These are phyloP conservation scores for Penicillium verhagenii DNA, from an alignment of 495 filamentous ascomycete genomes.

Conservation along the genomic window DNA sequence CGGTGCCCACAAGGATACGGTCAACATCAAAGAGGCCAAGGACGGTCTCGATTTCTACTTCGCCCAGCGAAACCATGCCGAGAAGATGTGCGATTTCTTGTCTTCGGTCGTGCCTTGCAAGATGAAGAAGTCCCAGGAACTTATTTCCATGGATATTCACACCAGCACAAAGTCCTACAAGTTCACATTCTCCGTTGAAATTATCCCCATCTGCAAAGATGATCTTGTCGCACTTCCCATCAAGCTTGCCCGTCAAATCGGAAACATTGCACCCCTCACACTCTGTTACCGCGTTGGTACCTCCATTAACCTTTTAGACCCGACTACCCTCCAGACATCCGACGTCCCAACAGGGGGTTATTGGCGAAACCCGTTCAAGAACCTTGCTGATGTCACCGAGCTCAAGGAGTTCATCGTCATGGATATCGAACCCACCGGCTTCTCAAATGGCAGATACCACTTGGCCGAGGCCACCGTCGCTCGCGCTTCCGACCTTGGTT, in stretches of 20 bases:
- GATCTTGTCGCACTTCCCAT: constrained; percentile 91
- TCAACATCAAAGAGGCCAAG: constrained; percentile 94
- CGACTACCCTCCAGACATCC: constrained; percentile 83
- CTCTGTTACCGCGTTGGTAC: constrained; percentile 91
- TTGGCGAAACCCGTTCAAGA: constrained; percentile 83
- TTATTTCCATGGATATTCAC: constrained; percentile 93
- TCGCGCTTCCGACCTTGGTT: constrained; percentile 82
- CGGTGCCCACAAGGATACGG: constrained; percentile 84
- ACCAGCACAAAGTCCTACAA: constrained; percentile 88
- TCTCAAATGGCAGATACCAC: constrained; percentile 74
- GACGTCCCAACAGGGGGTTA: constrained; percentile 78
- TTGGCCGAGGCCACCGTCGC: constrained; percentile 86
- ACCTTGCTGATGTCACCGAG: constrained; percentile 79
- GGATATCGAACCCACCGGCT: constrained; percentile 82
- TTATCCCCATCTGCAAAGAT: constrained; percentile 95
- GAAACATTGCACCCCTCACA: constrained; percentile 79
- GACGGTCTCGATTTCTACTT: constrained; percentile 97
- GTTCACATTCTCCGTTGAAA: constrained; percentile 71
- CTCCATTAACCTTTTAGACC: constrained; percentile 84
- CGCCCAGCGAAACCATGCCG: constrained; percentile 81
- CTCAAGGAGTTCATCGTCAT: constrained; percentile 91
- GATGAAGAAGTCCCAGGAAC: constrained; percentile 82
- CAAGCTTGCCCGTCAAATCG: constrained; percentile 77
- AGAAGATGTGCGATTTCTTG: constrained; percentile 90
- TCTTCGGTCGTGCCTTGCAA: constrained; percentile 67